Base-by-base conservation (phyloP, 2,329 filamentous ascomycete genomes). In the Geosmithia morbida region DNA sequence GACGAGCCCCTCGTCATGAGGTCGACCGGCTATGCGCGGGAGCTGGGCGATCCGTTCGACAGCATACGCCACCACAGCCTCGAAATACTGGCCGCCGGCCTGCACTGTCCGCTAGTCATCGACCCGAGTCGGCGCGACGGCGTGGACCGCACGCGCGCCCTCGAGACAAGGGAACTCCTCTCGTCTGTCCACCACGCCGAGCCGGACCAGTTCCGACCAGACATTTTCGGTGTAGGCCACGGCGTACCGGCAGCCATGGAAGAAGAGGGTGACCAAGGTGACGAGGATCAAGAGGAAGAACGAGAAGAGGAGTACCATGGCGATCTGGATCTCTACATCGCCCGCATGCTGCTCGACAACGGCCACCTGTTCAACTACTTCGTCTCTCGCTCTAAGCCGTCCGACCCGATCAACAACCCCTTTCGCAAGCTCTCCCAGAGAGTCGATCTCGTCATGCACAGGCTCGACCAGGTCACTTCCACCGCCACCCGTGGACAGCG, bases 351-450 rank as follows among this genome's bases (percentile, higher is more conserved):
- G 16, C 61, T 77, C 19, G 65, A 69, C 51, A 75, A 76, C 53
- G 65, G 74, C 55, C 67, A 70, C 41, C 70, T 78, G 59, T 74
- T 77, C 55, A 62, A 71, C 46, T 71, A 74, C 59, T 71, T 78
- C 49, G 63, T 68, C 43, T 65, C 66, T 16, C 60, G 66, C 8
- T 64, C 71, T 47, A 60, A 61, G n/a, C 63, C 72, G 2, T 58
- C 61, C 44, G 70, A 72, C 48, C 60, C 61, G 20, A 60, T 69
- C 33, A 66, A 66, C 41, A 68, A 73, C 50, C 64, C 64, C 3
- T 75, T 75, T 49, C 64, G 67, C 45, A 67, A 65, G 44, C 66
- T 76, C 17, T 63, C 67, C 41, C 68, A 70, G 50, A 68, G 72
- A 8, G 64, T 70, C 11, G 63, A 67, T 43, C 64, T 63, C 11